Evolutionary conservation across 2,329 filamentous ascomycete species (phyloP).

Genomic region (Bisporella sp.): DNA sequence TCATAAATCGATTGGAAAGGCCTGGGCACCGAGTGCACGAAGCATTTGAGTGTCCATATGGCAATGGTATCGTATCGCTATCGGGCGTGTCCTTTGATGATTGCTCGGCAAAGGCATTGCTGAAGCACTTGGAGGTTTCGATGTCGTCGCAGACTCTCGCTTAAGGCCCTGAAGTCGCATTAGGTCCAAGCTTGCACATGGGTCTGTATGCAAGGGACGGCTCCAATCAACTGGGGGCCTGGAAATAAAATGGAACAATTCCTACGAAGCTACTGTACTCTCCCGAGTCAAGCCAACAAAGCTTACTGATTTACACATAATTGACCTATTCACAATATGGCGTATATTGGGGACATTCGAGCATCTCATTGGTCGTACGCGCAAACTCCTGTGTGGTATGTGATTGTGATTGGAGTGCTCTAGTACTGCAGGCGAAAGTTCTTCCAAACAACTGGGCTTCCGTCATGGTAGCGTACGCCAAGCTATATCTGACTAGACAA

Average conservation of each 20-base stretch:
- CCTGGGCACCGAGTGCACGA: too few relatives aligned
- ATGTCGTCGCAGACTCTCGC: constrained; percentile 24
- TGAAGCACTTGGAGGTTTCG: constrained; percentile 24
- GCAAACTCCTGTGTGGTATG: too few relatives aligned
- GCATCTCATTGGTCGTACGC: background rate
- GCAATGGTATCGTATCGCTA: too few relatives aligned
- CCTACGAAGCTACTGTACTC: background rate
- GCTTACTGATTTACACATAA: background rate
- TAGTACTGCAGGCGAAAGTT: background rate
- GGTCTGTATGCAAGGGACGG: constrained; percentile 11
- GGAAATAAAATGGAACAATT: constrained; percentile 1
- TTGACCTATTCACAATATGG: background rate
- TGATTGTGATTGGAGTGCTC: background rate
- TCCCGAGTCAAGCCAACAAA: too few relatives aligned
- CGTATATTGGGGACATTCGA: background rate
- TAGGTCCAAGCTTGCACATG: constrained; percentile 8
- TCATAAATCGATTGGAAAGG: too few relatives aligned
- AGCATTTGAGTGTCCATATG: too few relatives aligned
- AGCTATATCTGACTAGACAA: background rate
- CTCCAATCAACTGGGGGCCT: constrained; percentile 6
- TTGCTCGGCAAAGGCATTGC: constrained; percentile 14
- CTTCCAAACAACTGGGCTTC: background rate
- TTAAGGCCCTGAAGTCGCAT: constrained; percentile 14
- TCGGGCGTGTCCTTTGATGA: too few relatives aligned
- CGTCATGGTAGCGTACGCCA: background rate